Evolutionary conservation across 148 eudicot genomes (phyloP).

Genomic region (Rhododendron molle): DNA sequence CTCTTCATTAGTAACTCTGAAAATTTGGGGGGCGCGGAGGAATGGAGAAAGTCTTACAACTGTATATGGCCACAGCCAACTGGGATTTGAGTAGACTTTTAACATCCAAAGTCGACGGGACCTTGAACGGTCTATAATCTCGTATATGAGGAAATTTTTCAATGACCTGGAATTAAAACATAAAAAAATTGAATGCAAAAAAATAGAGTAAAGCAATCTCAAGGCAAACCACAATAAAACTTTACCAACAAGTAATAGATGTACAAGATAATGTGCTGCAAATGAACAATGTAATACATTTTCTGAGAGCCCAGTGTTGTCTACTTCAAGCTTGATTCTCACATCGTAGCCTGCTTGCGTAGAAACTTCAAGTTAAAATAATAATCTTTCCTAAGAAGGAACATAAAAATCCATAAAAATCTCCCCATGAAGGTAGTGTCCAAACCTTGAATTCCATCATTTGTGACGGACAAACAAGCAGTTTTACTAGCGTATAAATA

Average conservation of each 20-base stretch:
- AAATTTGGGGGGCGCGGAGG: not conserved
- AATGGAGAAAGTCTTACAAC: conserved; percentile 44
- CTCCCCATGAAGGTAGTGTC: not conserved
- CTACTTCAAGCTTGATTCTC: conserved; percentile 60
- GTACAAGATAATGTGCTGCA: not conserved
- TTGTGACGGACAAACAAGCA: conserved; percentile 51
- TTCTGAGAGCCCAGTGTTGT: conserved; percentile 48
- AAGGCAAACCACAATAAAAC: not conserved
- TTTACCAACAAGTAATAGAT: not conserved
- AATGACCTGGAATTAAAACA: conserved; percentile 44
- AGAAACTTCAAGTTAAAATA: conserved; percentile 16
- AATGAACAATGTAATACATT: conserved; percentile 37
- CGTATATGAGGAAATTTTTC: conserved; percentile 87
- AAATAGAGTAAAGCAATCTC: not conserved
- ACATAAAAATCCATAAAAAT: not conserved
- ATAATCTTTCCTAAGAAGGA: not conserved
- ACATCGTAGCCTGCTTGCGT: conserved; percentile 62
- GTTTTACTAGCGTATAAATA: conserved; percentile 65
- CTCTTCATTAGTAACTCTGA: not conserved
- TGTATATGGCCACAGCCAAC: conserved; percentile 63
- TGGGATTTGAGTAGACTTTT: conserved; percentile 67
- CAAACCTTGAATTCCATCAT: conserved; percentile 63
- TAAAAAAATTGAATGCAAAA: not conserved
- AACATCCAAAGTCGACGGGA: conserved; percentile 52
- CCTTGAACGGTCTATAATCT: conserved; percentile 54